Conservation (phyloP, 2,329 filamentous ascomycete genomes). For the Chrysosporium keratinophilum region DNA sequence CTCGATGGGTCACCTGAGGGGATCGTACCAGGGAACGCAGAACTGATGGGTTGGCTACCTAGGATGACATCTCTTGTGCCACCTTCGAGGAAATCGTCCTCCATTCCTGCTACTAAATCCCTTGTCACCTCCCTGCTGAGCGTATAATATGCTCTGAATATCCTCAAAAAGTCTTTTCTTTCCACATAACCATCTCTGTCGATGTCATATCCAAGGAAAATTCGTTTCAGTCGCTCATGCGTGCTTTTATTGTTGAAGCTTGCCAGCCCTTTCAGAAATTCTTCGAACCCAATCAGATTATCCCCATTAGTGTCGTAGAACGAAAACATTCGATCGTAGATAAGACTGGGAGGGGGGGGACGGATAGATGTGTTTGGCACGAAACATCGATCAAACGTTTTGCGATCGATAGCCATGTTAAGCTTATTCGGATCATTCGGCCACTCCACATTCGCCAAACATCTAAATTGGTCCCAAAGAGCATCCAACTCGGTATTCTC, state of each 20-base stretch:
- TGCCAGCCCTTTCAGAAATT: constrained; percentile 77
- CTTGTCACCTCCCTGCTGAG: constrained; percentile 81
- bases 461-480: constrained; percentile 93
- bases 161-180: constrained; percentile 75
- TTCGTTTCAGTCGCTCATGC: constrained; percentile 57
- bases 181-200: constrained; percentile 78
- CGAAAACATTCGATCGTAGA: constrained; percentile 92
- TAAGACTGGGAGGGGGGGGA: constrained; percentile 70
- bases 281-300: constrained; percentile 79
- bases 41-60: constrained; percentile 66
- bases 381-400: constrained; percentile 84
- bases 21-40: constrained; percentile 61
- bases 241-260: constrained; percentile 48
- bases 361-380: constrained; percentile 73
- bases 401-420: constrained; percentile 74
- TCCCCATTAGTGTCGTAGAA: constrained; percentile 92
- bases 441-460: constrained; percentile 80
- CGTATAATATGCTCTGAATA: constrained; percentile 87
- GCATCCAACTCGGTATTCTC: constrained; percentile 84
- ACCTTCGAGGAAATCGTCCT: constrained; percentile 65
- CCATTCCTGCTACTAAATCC: constrained; percentile 67
- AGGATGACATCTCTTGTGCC: constrained; percentile 67
- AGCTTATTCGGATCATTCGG: constrained; percentile 67
- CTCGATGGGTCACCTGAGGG: constrained; percentile 53
- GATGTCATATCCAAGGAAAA: constrained; percentile 85